phyloP scores from a whole-genome alignment of 2,329 filamentous ascomycete species.

The Trichoderma sp. region DNA sequence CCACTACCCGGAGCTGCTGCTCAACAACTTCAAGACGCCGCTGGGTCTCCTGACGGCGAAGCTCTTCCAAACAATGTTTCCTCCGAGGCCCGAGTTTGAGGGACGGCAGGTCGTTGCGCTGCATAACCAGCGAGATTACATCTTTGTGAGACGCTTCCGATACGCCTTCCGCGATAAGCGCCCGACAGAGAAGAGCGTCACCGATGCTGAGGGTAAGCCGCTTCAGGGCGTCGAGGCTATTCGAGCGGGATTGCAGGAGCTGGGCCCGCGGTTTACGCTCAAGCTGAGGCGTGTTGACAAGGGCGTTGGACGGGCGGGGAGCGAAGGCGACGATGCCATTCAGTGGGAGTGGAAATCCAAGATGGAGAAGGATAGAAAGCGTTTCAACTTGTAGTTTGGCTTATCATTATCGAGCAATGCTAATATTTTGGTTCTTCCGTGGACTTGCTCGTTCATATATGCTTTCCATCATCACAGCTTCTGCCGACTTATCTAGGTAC shows the following conservation, averaged over 20 bases:
- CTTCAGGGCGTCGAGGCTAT: conserved; percentile 85
- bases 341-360: conserved; percentile 97
- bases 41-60: conserved; percentile 85
- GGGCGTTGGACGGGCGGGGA: conserved; percentile 72
- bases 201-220: conserved; percentile 77
- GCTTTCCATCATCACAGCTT: not conserved
- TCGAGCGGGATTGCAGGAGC: conserved; percentile 82
- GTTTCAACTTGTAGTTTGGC: conserved; percentile 76
- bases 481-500: not conserved
- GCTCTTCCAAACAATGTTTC: conserved; percentile 66
- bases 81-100: conserved; percentile 77
- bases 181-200: conserved; percentile 81
- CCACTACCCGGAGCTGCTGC: conserved; percentile 84
- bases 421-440: not conserved
- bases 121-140: conserved; percentile 94
- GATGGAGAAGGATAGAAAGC: conserved; percentile 92
- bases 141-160: conserved; percentile 86
- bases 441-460: not conserved
- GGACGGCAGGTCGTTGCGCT: conserved; percentile 89
- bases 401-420: conserved; percentile 1
- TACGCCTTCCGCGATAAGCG: conserved; percentile 93
- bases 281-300: conserved; percentile 91
- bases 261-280: conserved; percentile 74
- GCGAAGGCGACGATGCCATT: conserved; percentile 70
- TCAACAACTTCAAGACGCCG: conserved; percentile 95